These are phyloP conservation scores for Aureobasidium subglaciale DNA, from an alignment of 2,329 filamentous ascomycete genomes.

Conservation along the genomic window DNA sequence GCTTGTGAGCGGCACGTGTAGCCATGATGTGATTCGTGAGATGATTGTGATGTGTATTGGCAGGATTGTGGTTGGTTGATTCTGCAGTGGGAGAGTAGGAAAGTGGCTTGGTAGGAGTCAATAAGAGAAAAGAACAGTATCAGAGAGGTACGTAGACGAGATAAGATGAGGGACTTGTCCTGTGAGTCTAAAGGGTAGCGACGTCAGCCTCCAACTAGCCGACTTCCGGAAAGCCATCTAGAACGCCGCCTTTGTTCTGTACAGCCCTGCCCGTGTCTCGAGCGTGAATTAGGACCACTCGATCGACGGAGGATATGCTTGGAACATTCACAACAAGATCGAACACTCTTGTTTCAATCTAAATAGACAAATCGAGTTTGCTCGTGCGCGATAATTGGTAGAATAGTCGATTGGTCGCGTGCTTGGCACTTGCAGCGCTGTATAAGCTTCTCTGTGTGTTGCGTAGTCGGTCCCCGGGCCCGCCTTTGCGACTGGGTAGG, in stretches of 20 bases:
- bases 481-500: not conserved
- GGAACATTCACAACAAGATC: not conserved
- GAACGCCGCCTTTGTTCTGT: not conserved
- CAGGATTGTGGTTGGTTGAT: not conserved
- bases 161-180: not conserved
- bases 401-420: not conserved
- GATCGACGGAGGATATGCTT: too few relatives aligned
- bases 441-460: not conserved
- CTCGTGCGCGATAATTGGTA: too few relatives aligned
- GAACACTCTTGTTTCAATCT: not conserved
- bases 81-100: not conserved
- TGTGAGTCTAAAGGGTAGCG: not conserved
- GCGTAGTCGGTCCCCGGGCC: not conserved
- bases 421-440: not conserved
- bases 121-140: not conserved
- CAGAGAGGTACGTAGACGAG: conserved; percentile 1
- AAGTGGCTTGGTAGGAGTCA: not conserved
- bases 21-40: conserved; percentile 25
- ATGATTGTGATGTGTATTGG: not conserved
- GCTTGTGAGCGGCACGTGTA: conserved; percentile 33
- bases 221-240: not conserved
- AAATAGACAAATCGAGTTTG: too few relatives aligned
- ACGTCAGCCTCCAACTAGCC: not conserved
- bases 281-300: too few relatives aligned
- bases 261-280: too few relatives aligned